Evolutionary conservation across 106 monocot genomes (phyloP), one percentile per base, ranked within the genome.

Genomic region (Cymbidium sinense): DNA sequence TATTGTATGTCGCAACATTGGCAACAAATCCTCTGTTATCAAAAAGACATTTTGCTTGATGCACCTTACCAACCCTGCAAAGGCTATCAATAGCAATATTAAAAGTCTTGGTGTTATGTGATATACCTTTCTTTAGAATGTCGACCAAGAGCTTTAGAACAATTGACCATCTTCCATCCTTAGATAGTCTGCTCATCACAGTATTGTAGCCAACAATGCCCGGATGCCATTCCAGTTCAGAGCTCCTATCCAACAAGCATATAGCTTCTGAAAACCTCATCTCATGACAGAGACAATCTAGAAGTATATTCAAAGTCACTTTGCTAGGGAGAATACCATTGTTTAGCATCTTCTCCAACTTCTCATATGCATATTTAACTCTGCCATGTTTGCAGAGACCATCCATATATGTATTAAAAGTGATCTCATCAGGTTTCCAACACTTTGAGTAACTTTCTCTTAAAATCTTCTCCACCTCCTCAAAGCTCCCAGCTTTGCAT

Each of bases 41-140:
- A 28, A 81, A 21, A 27, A 88, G 19, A 76, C 76, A 52, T 67
- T 44, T 78, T 27, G 91, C 88, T 33, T 67, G 72, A n/a, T 43
- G 28, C 76, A 75, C 52, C 33, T 82, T 86, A 67, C 82, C 84
- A 36, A 44, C 84, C 47, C n/a, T 73, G 78, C 91, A 91, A 65
- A 88, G 84, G 43, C 91, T 81, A 73, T 84, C 34, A 41, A 91
- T 82, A 23, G 86, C 74, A 75, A 91, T 91, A 52, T 84, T 91
- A 41, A 80, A 84, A 20, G 91, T 86, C 70, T 75, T 54, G 33
- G 70, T 44, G 69, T 88, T 82, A 6, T 83, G 84, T 1, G 15
- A n/a, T 29, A 91, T 70, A 19, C 88, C 91, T 37, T 82, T 91
- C 82, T 91, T 91, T 25, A 86, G 17, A 88, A 91, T 91, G 58